Evolutionary conservation across 2,329 filamentous ascomycete genomes (phyloP).

Genomic region (Xylariales sp.): DNA sequence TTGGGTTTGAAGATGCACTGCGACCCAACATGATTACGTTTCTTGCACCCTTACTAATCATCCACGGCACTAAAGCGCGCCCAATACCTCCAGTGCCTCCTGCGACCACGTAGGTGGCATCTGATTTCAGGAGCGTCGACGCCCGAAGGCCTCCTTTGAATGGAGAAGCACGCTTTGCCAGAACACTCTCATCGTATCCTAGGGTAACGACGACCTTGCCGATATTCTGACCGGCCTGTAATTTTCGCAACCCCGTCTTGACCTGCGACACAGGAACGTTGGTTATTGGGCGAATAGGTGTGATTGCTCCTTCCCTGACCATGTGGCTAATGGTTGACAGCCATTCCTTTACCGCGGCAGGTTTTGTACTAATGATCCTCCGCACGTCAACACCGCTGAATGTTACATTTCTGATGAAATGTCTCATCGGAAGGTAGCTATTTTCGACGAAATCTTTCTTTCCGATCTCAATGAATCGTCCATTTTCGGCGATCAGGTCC

Average conservation of each 20-base stretch:
- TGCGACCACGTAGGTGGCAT: slow-evolving; percentile 27
- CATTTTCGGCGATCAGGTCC: slow-evolving; percentile 39
- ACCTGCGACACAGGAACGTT: background rate
- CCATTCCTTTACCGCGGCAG: background rate
- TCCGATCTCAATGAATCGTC: slow-evolving; percentile 42
- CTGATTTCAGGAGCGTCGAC: slow-evolving; percentile 14
- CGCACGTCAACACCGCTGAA: slow-evolving; percentile 3
- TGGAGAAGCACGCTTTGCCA: background rate
- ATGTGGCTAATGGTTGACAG: background rate
- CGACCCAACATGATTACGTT: slow-evolving; percentile 26
- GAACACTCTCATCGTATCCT: background rate
- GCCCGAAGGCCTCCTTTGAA: too few relatives aligned
- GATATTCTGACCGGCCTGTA: slow-evolving; percentile 1
- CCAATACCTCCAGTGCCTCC: slow-evolving; percentile 30
- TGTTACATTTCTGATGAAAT: background rate
- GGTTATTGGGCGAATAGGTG: slow-evolving; percentile 1
- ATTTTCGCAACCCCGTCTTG: background rate
- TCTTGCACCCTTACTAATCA: slow-evolving; percentile 27
- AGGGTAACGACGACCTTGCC: slow-evolving; percentile 6
- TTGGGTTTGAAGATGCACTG: slow-evolving; percentile 17
- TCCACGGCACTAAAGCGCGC: slow-evolving; percentile 24
- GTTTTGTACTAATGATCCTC: background rate
- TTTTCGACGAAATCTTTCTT: slow-evolving; percentile 14
- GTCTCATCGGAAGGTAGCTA: background rate
- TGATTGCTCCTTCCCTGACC: background rate